phyloP scores from a whole-genome alignment of 106 monocot species.

The Dioscorea zingiberensis region DNA sequence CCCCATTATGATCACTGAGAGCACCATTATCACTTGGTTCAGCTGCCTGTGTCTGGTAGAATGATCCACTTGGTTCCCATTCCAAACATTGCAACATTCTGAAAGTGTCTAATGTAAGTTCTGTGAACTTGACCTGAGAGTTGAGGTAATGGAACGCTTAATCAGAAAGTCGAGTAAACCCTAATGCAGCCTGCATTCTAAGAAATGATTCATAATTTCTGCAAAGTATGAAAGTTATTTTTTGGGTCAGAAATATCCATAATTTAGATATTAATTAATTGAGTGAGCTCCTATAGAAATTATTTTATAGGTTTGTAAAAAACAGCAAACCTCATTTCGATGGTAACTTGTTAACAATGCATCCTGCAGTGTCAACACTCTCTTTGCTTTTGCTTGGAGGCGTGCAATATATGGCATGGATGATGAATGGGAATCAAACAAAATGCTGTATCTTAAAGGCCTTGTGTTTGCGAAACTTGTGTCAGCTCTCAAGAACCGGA shows the following conservation, averaged over 20 bases:
- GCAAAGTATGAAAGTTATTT: too few species aligned
- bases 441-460: slow-evolving; percentile 67
- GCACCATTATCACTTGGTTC: slow-evolving; percentile 60
- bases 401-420: slow-evolving; percentile 61
- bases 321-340: slow-evolving; percentile 65
- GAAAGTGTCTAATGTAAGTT: slow-evolving; percentile 85
- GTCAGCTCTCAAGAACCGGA: slow-evolving; percentile 71
- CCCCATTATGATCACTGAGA: slow-evolving; percentile 71
- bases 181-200: too few species aligned
- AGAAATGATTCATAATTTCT: too few species aligned
- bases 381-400: slow-evolving; percentile 50
- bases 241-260: too few species aligned
- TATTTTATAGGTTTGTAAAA: neutral
- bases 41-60: slow-evolving; percentile 43
- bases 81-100: slow-evolving; percentile 93
- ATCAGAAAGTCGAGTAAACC: too few species aligned
- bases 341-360: slow-evolving; percentile 80
- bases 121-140: slow-evolving; percentile 85
- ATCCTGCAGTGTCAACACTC: slow-evolving; percentile 63
- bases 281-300: too few species aligned
- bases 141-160: neutral
- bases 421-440: slow-evolving; percentile 71
- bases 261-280: too few species aligned
- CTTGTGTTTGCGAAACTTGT: slow-evolving; percentile 34
- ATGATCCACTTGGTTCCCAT: slow-evolving; percentile 84